Evolutionary conservation across 805 yeast species (phyloP).

Genomic region (Nakazawaea laoshanensis): DNA sequence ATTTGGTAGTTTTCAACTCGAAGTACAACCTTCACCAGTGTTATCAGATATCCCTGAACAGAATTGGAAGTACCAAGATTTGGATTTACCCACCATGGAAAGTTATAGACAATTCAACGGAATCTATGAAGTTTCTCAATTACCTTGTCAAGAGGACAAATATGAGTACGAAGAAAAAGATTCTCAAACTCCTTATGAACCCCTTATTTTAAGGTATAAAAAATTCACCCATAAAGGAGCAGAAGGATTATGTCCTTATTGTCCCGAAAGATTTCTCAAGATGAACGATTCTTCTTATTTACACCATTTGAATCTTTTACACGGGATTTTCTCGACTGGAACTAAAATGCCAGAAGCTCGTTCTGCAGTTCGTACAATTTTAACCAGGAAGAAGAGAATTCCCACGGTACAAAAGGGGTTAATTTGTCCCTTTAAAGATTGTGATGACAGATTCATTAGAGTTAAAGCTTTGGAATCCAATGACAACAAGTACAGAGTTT

Average conservation of each 20-base stretch:
- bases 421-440: slow-evolving; percentile 7
- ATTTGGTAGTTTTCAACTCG: too few relatives aligned
- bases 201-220: not conserved
- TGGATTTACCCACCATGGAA: not conserved
- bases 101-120: not conserved
- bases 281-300: slow-evolving; percentile 22
- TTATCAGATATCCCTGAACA: too few relatives aligned
- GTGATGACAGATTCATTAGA: slow-evolving; percentile 3
- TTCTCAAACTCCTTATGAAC: slow-evolving; percentile 1
- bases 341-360: slow-evolving; percentile 17
- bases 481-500: slow-evolving; percentile 5
- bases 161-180: not conserved
- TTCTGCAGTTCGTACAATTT: not conserved
- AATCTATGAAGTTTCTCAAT: not conserved
- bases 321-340: slow-evolving; percentile 23
- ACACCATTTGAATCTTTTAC: slow-evolving; percentile 22
- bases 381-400: slow-evolving; percentile 1
- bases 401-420: slow-evolving; percentile 3
- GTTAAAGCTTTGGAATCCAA: not conserved
- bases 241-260: slow-evolving; percentile 10
- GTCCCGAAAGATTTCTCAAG: slow-evolving; percentile 14
- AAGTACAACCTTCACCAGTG: too few relatives aligned
- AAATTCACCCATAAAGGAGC: not conserved
- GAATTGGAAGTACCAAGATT: too few relatives aligned
- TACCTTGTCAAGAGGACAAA: not conserved